These are phyloP conservation scores for Pelargonium cotyledonis DNA, from an alignment of 441 rosid genomes.

Conservation along the genomic window DNA sequence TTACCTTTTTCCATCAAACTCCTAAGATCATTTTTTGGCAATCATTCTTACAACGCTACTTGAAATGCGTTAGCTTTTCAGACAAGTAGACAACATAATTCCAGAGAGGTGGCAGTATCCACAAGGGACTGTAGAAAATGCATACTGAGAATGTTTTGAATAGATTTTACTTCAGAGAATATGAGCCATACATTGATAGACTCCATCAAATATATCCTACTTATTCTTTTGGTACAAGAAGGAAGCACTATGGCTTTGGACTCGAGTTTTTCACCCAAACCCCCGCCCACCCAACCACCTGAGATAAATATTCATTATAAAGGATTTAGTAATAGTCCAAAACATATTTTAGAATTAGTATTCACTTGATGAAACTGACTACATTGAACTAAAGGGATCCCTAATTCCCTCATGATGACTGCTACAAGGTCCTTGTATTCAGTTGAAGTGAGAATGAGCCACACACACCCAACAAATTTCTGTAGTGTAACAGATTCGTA, in stretches of 20 bases:
- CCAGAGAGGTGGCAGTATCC: conserved; percentile 2
- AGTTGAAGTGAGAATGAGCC: background rate
- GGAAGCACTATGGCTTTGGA: background rate
- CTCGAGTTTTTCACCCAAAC: background rate
- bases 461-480: background rate
- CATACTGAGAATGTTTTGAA: background rate
- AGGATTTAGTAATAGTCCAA: background rate
- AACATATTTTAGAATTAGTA: background rate
- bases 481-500: background rate
- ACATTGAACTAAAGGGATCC: background rate
- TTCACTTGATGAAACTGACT: background rate
- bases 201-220: background rate
- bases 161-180: background rate
- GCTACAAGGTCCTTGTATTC: background rate
- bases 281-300: background rate
- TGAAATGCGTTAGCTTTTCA: background rate
- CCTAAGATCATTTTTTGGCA: background rate
- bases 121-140: background rate
- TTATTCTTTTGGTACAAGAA: background rate
- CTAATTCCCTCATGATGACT: background rate
- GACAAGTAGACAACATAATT: background rate
- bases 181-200: background rate
- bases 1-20: background rate
- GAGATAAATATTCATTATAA: background rate
- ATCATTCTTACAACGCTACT: background rate